Conservation (phyloP, 805 yeast genomes). For the Sungouiozyma ichnusensis region DNA sequence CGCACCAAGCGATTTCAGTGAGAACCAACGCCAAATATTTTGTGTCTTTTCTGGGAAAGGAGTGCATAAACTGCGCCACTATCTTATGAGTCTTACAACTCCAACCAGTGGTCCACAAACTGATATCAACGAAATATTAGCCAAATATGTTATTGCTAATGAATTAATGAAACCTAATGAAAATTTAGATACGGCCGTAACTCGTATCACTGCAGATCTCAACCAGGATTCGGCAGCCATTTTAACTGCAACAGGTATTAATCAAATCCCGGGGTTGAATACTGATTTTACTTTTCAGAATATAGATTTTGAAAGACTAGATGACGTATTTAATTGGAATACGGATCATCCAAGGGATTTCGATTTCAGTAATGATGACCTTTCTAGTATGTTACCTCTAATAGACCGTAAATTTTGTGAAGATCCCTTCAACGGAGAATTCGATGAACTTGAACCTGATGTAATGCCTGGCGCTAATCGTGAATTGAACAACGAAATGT, state of each 20-base stretch:
- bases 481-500: slow-evolving; percentile 23
- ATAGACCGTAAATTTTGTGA: slow-evolving; percentile 25
- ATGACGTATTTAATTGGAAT: slow-evolving; percentile 21
- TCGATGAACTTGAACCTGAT: slow-evolving; percentile 19
- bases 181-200: slow-evolving; percentile 20
- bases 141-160: slow-evolving; percentile 22
- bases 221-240: slow-evolving; percentile 29
- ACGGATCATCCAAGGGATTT: slow-evolving; percentile 2
- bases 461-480: slow-evolving; percentile 25
- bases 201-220: slow-evolving; percentile 20
- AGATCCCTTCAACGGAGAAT: slow-evolving; percentile 24
- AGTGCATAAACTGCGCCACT: slow-evolving; percentile 62
- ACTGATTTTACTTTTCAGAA: slow-evolving; percentile 24
- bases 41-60: slow-evolving; percentile 94
- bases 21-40: slow-evolving; percentile 71
- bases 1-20: slow-evolving; percentile 87
- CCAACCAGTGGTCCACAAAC: slow-evolving; percentile 29
- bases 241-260: slow-evolving; percentile 26
- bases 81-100: slow-evolving; percentile 38
- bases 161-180: slow-evolving; percentile 20
- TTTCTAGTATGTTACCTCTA: slow-evolving; percentile 12
- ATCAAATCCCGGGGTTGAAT: slow-evolving; percentile 22
- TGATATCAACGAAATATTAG: slow-evolving; percentile 23
- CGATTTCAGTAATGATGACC: slow-evolving; percentile 11
- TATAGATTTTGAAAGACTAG: slow-evolving; percentile 24